These are phyloP conservation scores for Hypomyces rosellus DNA, from an alignment of 2,329 filamentous ascomycete genomes.

Conservation along the genomic window DNA sequence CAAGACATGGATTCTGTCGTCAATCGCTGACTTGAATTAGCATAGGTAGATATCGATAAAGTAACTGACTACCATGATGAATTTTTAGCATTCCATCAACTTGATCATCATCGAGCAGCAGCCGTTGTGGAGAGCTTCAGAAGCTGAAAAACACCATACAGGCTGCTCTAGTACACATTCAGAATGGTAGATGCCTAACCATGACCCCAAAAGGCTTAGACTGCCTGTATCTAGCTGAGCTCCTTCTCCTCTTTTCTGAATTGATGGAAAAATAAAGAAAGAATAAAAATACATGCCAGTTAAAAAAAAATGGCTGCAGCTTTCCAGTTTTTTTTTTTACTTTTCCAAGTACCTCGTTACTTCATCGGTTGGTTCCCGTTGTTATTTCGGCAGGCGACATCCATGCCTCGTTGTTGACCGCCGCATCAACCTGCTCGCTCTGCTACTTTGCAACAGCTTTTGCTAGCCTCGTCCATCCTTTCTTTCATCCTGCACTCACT, in stretches of 20 bases:
- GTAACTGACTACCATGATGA: no score
- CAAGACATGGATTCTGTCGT: no score
- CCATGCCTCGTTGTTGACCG: slow-evolving; percentile 7
- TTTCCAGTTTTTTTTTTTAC: not conserved
- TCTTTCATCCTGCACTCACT: slow-evolving; percentile 12
- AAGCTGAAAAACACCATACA: not conserved
- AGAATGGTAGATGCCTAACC: not conserved
- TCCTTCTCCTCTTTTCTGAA: no score
- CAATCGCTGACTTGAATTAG: no score
- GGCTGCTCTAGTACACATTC: slow-evolving; percentile 6
- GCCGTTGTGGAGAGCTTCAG: not conserved
- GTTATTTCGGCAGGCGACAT: slow-evolving; percentile 12
- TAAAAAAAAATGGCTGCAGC: not conserved
- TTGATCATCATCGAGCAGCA: no score
- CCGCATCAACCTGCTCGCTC: not conserved
- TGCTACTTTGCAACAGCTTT: not conserved
- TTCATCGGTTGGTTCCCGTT: slow-evolving; percentile 9
- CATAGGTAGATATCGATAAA: no score
- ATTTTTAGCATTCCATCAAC: no score
- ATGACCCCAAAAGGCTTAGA: slow-evolving; percentile 1
- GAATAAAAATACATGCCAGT: no score
- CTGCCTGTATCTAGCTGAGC: no score
- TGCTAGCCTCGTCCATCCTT: slow-evolving; percentile 10
- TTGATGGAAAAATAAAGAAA: no score
- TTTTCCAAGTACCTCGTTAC: slow-evolving; percentile 5